Base-by-base conservation (phyloP, 192 early-diverging fungal species). In the Dissophora ornata region DNA sequence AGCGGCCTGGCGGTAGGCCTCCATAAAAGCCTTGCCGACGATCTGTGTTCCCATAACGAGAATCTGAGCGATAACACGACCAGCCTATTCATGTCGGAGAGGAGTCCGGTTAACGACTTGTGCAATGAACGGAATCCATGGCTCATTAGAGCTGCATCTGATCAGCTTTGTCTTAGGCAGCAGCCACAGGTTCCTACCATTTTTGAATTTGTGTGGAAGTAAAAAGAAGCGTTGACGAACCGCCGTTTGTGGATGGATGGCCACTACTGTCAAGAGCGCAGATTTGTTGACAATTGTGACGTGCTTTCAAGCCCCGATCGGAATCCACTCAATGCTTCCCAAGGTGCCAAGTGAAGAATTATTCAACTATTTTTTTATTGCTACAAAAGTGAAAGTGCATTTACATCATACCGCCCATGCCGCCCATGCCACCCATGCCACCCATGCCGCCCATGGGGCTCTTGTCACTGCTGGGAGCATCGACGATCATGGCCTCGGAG, bases 401-500 rank as follows among this genome's bases (percentile, higher is more conserved):
- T 80, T 74, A 82, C 88, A 93, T 93, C 88, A 93, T 91, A 19
- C 90, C 84, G 24, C 86, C 91, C 82, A 85, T 85, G 34, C 81
- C 81, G 49, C 86, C 86, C 84, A 85, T 85, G n/a, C 88, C 90
- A 24, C 90, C 90, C 83, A 85, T 88, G 25, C 86, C 87, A 26
- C 91, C 92, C 61, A 85, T 87, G 67, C 83, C 82, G 12, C 71
- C 80, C 64, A 85, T 82, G 29, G 82, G 81, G 28, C 63, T 57
- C 66, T 81, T 47, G 80, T 84, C 64, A 78, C 74, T 85, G 83
- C 93, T 90, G 36, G 94, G 94, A 24, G 94, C 95, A 86, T 99
- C 98, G 50, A 94, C 94, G 67, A 99, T 95, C 91, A 97, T 96
- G 84, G 93, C 95, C 84, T 99, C 98, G 26, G 97, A 95, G 30